Evolutionary conservation across 2,329 filamentous ascomycete species (phyloP), one percentile per base, ranked within the genome.

Genomic region (Sporothrix curviconia): DNA sequence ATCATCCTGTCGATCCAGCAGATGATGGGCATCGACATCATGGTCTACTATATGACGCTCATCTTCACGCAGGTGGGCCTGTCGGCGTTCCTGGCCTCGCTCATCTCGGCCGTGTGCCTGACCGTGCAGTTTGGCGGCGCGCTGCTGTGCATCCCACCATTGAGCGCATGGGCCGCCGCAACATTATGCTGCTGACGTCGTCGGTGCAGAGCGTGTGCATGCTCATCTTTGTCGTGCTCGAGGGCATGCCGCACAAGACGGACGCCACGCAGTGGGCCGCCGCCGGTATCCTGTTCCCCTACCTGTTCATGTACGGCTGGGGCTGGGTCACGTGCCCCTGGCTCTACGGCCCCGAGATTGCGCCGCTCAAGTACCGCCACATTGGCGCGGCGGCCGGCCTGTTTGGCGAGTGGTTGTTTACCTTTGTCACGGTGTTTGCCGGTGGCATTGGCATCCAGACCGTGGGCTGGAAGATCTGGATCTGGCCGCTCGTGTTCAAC

Each of bases 401-500:
- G 1, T 49, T 49, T 24, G 44, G 44, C 28, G 44, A 49, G 28
- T 49, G 44, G 44, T 30, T 49, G 9, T 49, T 49, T 22, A 49
- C 44, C 7, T 49, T 49, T 22, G 44, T 49, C n/a, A 49, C 44
- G 0, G 44, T 49, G n/a, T 49, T 49, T 49, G 44, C 44, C 17
- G 44, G 44, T 5, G 44, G 44, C 44, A 49, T 49, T 12, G 44
- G 44, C 7, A 49, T 49, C 44, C n/a, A 34, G 44, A 49, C 44
- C 28, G 7, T 49, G 6, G 44, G 44, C 44, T 49, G 44, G 44
- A n/a, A n/a, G 28, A 49, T 49, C 12, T 49, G 44, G 44, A 49
- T 49, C 44, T 49, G 44, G 44, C 44, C 44, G 7, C 44, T 49
- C 30, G n/a, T 49, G 11, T 49, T 49, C 44, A 49, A 49, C 44